phyloP scores from a whole-genome alignment of 345 rosid species.

The Salix arbutifolia region DNA sequence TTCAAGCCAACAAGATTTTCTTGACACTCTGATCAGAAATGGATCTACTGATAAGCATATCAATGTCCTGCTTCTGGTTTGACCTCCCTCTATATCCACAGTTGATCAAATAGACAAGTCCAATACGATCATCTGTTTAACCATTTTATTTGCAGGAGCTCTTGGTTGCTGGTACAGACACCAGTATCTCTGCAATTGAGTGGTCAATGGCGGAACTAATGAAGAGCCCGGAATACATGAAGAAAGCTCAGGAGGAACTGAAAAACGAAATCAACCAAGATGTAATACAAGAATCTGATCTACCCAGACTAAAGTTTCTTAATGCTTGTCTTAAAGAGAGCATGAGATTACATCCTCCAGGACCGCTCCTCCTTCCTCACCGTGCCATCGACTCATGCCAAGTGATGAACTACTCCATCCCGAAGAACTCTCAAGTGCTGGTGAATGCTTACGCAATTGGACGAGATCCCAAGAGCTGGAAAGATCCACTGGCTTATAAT shows the following conservation, averaged over 20 bases:
- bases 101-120: too few relatives aligned
- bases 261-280: neutral
- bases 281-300: constrained; percentile 6
- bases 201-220: constrained; percentile 25
- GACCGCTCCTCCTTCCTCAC: constrained; percentile 28
- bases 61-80: constrained; percentile 28
- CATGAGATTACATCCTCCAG: constrained; percentile 26
- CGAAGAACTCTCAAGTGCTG: constrained; percentile 13
- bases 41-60: constrained; percentile 31
- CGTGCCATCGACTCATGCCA: constrained; percentile 14
- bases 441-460: constrained; percentile 26
- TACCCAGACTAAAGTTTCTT: constrained; percentile 7
- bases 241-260: constrained; percentile 12
- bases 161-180: constrained; percentile 20
- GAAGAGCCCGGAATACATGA: constrained; percentile 12
- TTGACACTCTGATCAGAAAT: constrained; percentile 25
- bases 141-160: constrained; percentile 9
- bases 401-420: constrained; percentile 17
- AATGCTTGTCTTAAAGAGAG: constrained; percentile 27
- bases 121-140: too few relatives aligned
- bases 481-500: constrained; percentile 10
- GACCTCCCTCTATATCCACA: neutral
- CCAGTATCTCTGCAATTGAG: constrained; percentile 20
- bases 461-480: constrained; percentile 20
- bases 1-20: constrained; percentile 19